phyloP scores from a whole-genome alignment of 139 green algal genomes.

The Dunaliella sp. region DNA sequence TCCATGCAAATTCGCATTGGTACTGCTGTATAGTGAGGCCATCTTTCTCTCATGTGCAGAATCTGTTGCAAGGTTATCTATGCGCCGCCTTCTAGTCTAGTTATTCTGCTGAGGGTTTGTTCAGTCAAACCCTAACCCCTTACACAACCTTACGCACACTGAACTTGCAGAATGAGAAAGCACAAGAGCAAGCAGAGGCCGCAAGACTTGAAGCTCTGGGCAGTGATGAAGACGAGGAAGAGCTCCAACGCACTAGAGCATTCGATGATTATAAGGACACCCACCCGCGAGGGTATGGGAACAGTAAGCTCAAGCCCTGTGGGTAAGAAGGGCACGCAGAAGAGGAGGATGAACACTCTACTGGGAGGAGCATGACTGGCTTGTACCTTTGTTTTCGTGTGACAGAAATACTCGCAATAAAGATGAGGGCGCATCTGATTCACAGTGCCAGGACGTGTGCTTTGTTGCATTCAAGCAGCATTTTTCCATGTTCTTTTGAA shows the following conservation, averaged over 20 bases:
- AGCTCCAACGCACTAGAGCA: slow-evolving; percentile 47
- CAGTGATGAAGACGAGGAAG: slow-evolving; percentile 61
- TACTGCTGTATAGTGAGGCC: too few relatives aligned
- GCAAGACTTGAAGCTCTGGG: slow-evolving; percentile 11
- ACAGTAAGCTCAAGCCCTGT: slow-evolving; percentile 75
- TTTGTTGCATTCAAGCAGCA: not conserved
- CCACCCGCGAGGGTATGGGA: slow-evolving; percentile 74
- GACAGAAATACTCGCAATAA: not conserved
- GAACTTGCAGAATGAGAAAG: not conserved
- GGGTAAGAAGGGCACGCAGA: too few relatives aligned
- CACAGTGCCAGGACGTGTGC: not conserved
- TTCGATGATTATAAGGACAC: slow-evolving; percentile 85
- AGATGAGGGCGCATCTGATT: not conserved
- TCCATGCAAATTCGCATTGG: too few relatives aligned
- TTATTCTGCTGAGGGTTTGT: too few relatives aligned
- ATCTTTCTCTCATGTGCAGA: too few relatives aligned
- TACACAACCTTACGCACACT: too few relatives aligned
- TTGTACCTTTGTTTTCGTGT: not conserved
- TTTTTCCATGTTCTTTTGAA: too few relatives aligned
- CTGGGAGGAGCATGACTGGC: not conserved
- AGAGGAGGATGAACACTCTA: too few relatives aligned
- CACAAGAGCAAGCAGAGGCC: not conserved
- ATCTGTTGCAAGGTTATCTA: too few relatives aligned
- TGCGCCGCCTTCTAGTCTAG: too few relatives aligned
- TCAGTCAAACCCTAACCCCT: too few relatives aligned